Conservation (phyloP, 1,139 yeast species). For the Chernovozyma aurita region DNA sequence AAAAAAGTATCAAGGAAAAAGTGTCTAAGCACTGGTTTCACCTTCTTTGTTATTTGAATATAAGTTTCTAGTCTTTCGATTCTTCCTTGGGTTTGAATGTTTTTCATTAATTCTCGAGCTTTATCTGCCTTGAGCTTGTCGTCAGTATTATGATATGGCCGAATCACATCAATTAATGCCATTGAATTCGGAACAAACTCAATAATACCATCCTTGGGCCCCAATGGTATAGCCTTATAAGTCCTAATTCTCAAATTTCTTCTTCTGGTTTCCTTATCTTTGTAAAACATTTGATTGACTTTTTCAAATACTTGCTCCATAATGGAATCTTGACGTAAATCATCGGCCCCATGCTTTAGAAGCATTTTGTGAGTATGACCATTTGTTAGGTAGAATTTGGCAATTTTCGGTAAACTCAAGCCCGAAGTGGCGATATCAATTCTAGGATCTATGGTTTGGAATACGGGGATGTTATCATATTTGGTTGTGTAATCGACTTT, state of each 20-base stretch:
- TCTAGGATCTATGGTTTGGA: constrained; percentile 39
- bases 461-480: constrained; percentile 47
- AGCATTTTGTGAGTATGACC: constrained; percentile 59
- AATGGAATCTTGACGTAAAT: constrained; percentile 88
- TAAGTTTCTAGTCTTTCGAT: constrained; percentile 49
- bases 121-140: constrained; percentile 44
- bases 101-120: constrained; percentile 66
- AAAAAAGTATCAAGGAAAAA: constrained; percentile 71
- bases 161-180: constrained; percentile 65
- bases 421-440: constrained; percentile 73
- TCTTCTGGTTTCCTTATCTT: constrained; percentile 52
- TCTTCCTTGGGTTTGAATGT: constrained; percentile 44
- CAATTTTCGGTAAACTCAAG: constrained; percentile 79
- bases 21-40: constrained; percentile 63
- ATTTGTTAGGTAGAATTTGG: constrained; percentile 47
- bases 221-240: constrained; percentile 85
- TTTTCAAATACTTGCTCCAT: constrained; percentile 96
- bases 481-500: constrained; percentile 38
- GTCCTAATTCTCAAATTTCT: constrained; percentile 67
- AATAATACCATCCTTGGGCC: constrained; percentile 81
- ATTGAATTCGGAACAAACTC: constrained; percentile 82
- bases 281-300: constrained; percentile 65
- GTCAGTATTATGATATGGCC: constrained; percentile 48
- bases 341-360: constrained; percentile 85
- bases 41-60: constrained; percentile 42